Evolutionary conservation across 345 rosid species (phyloP).

Genomic region (Salix suchowensis): DNA sequence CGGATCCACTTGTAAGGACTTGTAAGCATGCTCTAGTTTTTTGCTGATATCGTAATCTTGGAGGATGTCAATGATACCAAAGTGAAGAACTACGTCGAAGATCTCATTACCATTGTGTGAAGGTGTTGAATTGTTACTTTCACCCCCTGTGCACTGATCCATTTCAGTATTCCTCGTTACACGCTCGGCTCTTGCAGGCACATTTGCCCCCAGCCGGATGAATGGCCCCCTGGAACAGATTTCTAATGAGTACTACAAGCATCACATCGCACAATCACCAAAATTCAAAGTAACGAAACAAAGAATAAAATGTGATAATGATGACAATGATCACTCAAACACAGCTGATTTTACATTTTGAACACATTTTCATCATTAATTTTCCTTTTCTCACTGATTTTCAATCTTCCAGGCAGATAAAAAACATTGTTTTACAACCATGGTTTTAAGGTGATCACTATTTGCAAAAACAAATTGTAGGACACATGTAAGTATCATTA

Average conservation of each 20-base stretch:
- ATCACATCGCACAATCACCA: background rate
- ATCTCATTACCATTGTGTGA: background rate
- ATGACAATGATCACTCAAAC: background rate
- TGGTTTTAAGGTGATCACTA: constrained; percentile 1
- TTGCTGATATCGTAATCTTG: constrained; percentile 6
- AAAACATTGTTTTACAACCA: background rate
- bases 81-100: constrained; percentile 7
- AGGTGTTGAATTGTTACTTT: no score
- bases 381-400: background rate
- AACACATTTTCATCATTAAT: background rate
- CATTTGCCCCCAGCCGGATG: constrained; percentile 44
- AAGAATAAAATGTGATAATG: background rate
- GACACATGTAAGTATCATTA: no score
- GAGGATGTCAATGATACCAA: constrained; percentile 35
- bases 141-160: no score
- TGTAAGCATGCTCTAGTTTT: constrained; percentile 38
- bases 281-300: background rate
- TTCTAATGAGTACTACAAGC: background rate
- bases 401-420: no score
- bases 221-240: constrained; percentile 39
- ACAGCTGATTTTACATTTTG: background rate
- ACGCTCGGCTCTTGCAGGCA: constrained; percentile 51
- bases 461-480: no score
- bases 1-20: constrained; percentile 34
- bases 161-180: no score